Base-by-base conservation (phyloP, 805 yeast genomes). In the Kodamaea kaohsiungensis region DNA sequence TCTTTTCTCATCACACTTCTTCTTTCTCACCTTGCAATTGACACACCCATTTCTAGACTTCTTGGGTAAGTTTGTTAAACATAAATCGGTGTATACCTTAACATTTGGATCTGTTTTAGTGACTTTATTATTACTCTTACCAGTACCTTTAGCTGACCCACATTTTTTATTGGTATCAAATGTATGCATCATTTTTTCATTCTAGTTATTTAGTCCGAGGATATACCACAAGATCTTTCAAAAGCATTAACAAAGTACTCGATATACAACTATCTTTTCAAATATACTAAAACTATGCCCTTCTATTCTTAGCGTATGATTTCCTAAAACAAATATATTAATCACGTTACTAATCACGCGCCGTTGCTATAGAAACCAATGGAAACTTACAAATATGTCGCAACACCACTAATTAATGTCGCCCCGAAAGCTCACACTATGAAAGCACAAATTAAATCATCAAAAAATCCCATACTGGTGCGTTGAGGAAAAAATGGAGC, bases 21-120 rank as follows among this genome's bases (percentile, higher is more conserved):
- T 84, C 74, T 85, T 86, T 43, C 91, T 69, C 38, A 81, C 73
- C 61, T 86, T 86, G 67, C 91, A 86, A 0, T 89, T 86, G 39
- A 86, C 67, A 64, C 91, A 86, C 0, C 91, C 90, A n/a, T 73
- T 74, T 59, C 72, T 79, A 1, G 88, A 80, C 57, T 82, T 65
- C 59, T 67, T 73, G 43, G 69, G 50, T 15, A 18, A 27, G 2
- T 18, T 27, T 2, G 38, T 13, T 9, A 39, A 13, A 27, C 40
- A 46, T 19, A 46, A 30, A 16, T 51, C 50, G 2, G 49, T 25
- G 40, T 38, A 40, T 5, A 51, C 46, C 43, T 35, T 10, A 37
- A 40, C 22, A 19, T 35, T 7, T 7, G 22, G 48, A 2, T 38
- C 42, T 17, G 45, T 7, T 40, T 40, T 40, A 6, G n/a, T 16